Conservation (phyloP, 495 filamentous ascomycete species). For the Xylaria nigripes region DNA sequence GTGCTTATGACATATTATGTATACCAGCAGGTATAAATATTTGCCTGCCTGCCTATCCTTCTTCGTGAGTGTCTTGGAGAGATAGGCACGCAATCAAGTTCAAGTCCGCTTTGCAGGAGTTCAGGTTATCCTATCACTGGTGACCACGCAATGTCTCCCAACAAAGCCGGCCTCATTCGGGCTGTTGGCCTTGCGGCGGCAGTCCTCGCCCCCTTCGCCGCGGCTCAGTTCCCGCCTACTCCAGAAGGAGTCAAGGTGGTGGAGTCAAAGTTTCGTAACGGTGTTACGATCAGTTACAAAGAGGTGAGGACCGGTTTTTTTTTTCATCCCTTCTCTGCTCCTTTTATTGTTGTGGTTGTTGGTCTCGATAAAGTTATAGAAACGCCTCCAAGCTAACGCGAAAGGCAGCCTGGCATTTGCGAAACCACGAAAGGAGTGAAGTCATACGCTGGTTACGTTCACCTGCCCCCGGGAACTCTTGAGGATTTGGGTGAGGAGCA, state of each 20-base stretch:
- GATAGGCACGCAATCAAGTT: no score
- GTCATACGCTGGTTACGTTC: slow-evolving; percentile 28
- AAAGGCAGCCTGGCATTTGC: slow-evolving; percentile 23
- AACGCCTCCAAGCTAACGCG: background rate
- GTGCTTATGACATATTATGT: no score
- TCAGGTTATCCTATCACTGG: background rate
- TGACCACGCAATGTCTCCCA: background rate
- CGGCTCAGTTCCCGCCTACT: slow-evolving; percentile 48
- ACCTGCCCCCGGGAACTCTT: slow-evolving; percentile 21
- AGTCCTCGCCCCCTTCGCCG: slow-evolving; percentile 6
- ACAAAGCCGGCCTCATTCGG: background rate
- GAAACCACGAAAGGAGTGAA: slow-evolving; percentile 27
- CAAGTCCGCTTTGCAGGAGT: no score
- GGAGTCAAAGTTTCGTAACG: slow-evolving; percentile 49
- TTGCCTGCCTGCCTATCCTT: no score
- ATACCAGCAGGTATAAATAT: no score
- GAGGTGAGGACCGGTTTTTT: slow-evolving; percentile 34
- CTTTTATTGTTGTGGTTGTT: background rate
- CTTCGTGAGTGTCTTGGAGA: no score
- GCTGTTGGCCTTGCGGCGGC: slow-evolving; percentile 7
- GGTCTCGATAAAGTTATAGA: background rate
- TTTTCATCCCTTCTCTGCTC: background rate
- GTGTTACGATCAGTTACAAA: slow-evolving; percentile 57
- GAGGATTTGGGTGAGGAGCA: slow-evolving; percentile 22
- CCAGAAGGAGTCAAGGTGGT: slow-evolving; percentile 47